Percentiles rank a stretch among this genome's conserved stretches.
Evolutionary conservation across 1,139 yeast species (phyloP).

Genomic region (Candida labiduridarum): DNA sequence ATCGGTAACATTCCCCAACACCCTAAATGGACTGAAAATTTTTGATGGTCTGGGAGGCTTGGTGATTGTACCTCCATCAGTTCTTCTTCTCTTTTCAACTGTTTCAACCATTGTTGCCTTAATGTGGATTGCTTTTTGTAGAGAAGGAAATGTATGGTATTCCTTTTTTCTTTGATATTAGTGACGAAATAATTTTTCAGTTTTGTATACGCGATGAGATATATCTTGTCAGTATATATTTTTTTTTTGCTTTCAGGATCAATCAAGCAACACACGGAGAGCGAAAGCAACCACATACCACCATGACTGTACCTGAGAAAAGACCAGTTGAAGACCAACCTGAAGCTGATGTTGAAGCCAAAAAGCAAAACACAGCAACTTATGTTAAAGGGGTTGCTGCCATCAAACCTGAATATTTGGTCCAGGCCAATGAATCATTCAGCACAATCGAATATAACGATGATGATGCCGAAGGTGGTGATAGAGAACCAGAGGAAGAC

Average conservation of each 20-base stretch:
- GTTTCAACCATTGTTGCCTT: constrained; percentile 32
- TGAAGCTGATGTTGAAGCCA: constrained; percentile 18
- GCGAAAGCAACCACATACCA: neutral
- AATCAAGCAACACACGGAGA: constrained; percentile 1
- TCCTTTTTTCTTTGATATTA: neutral
- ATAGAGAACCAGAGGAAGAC: constrained; percentile 25
- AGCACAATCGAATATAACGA: constrained; percentile 50
- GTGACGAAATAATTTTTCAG: neutral
- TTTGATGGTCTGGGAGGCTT: constrained; percentile 25
- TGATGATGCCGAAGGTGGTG: constrained; percentile 51
- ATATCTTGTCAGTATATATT: neutral
- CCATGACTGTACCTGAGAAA: constrained; percentile 19
- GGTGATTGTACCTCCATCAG: constrained; percentile 13
- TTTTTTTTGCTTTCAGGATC: constrained; percentile 1
- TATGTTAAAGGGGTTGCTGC: constrained; percentile 59
- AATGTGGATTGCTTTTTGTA: neutral
- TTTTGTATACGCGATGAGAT: constrained; percentile 10
- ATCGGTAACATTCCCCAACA: constrained; percentile 71
- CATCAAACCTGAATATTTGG: constrained; percentile 63
- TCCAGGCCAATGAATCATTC: constrained; percentile 22
- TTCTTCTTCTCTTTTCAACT: constrained; percentile 31
- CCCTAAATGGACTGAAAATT: constrained; percentile 50
- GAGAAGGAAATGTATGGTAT: neutral
- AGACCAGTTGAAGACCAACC: constrained; percentile 23
- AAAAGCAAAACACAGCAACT: constrained; percentile 24